phyloP scores from a whole-genome alignment of 768 basidiomycete species.

The Auricularia heimuer region DNA sequence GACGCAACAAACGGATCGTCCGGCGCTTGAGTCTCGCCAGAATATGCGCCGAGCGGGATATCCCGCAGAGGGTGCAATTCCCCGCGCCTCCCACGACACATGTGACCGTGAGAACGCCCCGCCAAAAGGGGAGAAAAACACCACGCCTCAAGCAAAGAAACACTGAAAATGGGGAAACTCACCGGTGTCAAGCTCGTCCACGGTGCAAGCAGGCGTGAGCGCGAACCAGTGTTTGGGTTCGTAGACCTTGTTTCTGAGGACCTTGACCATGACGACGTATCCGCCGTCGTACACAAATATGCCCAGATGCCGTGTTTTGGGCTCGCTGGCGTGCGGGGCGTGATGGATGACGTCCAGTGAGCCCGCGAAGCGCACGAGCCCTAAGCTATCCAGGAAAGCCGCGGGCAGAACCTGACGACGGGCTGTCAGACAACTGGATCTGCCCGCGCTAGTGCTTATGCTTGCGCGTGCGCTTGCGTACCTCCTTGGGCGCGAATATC shows the following conservation, averaged over 20 bases:
- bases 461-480: not conserved
- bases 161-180: constrained; percentile 13
- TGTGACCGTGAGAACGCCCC: too few species aligned
- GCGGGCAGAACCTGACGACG: constrained; percentile 4
- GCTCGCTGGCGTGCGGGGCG: constrained; percentile 19
- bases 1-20: too few species aligned
- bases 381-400: constrained; percentile 62
- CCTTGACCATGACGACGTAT: constrained; percentile 81
- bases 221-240: constrained; percentile 87
- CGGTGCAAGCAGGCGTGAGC: constrained; percentile 59
- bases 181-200: constrained; percentile 59
- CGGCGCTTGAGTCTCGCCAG: too few species aligned
- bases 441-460: not conserved
- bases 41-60: too few species aligned
- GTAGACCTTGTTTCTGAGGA: constrained; percentile 58
- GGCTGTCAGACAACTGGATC: constrained; percentile 5
- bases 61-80: too few species aligned
- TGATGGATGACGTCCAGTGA: constrained; percentile 81
- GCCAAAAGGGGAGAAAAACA: too few species aligned
- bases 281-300: constrained; percentile 83
- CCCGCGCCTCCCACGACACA: too few species aligned
- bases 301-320: constrained; percentile 49
- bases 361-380: constrained; percentile 70
- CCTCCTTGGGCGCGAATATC: not conserved
- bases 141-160: not conserved